Percentiles rank a stretch among this genome's conserved stretches.
These are phyloP conservation scores for Acanthamoeba lenticulata DNA, from an alignment of 208 protist species.

Conservation along the genomic window DNA sequence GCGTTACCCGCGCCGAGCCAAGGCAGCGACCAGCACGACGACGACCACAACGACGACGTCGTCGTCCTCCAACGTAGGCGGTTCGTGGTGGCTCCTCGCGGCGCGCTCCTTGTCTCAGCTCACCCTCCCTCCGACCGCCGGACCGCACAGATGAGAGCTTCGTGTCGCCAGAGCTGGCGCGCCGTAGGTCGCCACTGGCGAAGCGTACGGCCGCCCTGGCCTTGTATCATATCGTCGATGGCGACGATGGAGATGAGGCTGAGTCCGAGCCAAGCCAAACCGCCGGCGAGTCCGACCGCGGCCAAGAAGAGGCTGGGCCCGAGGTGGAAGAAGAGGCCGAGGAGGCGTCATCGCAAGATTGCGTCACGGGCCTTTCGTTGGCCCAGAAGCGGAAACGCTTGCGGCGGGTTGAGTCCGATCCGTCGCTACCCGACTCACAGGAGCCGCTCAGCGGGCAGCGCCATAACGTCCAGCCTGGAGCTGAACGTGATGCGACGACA, in stretches of 20 bases:
- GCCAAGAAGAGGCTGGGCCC: not conserved
- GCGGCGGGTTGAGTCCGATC: not conserved
- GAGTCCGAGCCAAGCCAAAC: not conserved
- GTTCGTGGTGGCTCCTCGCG: no score
- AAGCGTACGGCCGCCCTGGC: not conserved
- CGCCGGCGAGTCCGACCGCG: no score
- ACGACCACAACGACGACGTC: not conserved
- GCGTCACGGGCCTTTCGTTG: not conserved
- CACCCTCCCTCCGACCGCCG: no score
- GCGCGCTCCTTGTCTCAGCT: no score
- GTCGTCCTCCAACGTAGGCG: no score
- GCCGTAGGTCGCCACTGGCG: not conserved
- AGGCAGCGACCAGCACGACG: not conserved
- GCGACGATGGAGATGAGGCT: not conserved
- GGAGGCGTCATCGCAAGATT: no score
- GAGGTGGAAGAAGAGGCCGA: not conserved
- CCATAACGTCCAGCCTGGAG: no score
- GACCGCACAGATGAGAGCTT: no score
- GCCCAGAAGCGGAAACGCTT: not conserved
- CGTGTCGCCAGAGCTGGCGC: not conserved
- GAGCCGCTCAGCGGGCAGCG: not conserved
- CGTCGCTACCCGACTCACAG: slow-evolving; percentile 5
- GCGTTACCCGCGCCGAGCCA: not conserved
- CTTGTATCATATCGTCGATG: not conserved
- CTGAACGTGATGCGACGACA: no score